Percentiles rank a stretch among this genome's conserved stretches.
Conservation (phyloP, 2,329 filamentous ascomycete genomes). For the Cordyceps fumosorosea region DNA sequence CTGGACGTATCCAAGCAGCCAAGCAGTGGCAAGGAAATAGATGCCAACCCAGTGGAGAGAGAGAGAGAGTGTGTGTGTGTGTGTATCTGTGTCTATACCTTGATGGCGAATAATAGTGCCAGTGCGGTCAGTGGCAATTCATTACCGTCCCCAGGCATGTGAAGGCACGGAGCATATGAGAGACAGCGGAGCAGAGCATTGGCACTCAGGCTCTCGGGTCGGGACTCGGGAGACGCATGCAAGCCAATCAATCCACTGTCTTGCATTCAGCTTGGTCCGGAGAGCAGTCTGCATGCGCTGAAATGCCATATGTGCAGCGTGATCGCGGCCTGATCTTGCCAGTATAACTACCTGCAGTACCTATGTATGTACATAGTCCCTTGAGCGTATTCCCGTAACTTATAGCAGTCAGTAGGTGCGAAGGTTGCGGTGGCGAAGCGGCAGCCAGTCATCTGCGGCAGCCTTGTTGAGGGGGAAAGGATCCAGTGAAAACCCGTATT, state of each 20-base stretch:
- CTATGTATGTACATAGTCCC: no score
- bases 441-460: no score
- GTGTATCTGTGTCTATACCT: no score
- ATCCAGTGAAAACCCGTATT: background rate
- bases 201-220: background rate
- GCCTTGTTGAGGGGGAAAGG: no score
- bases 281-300: background rate
- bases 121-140: no score
- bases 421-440: no score
- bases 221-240: background rate
- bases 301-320: background rate
- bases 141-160: background rate
- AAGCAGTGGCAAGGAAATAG: background rate
- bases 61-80: no score
- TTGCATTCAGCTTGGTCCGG: constrained; percentile 2
- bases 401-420: background rate
- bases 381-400: no score
- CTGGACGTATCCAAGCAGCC: background rate
- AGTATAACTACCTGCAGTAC: background rate
- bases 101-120: background rate
- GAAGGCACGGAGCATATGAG: background rate
- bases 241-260: background rate
- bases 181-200: background rate
- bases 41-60: background rate
- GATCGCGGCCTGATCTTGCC: background rate